Base-by-base conservation (phyloP, 2,329 filamentous ascomycete species). In the Tolypocladium tundrense region DNA sequence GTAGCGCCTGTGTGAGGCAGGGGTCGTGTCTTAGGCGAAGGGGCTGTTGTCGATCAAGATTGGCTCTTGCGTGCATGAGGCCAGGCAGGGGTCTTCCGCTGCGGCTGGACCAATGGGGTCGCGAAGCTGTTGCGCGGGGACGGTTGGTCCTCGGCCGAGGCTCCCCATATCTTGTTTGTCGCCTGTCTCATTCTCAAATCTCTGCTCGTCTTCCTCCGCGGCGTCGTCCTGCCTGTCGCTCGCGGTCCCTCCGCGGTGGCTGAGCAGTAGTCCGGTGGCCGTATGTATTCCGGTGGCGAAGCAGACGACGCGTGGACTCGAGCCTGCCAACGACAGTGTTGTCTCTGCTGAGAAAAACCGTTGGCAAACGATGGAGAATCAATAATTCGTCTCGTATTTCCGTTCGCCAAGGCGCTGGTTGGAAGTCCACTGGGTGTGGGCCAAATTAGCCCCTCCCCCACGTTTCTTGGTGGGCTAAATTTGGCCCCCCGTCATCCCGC, bases 11-110 rank as follows among this genome's bases (percentile, higher is more conserved):
- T 65, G 64, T 62, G 63, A 57, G 57, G 55, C 68, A 68, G 60
- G 70, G 68, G 57, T 63, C 43, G 54, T 52, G 53, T 56, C 59
- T 60, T 65, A 60, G 54, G 56, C 58, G 58, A 60, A 35, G 59
- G 57, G 63, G 72, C 68, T 61, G 69, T 64, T 67, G 60, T 64
- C 66, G 67, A 69, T 69, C 68, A 66, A 71, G 73, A 76, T 76
- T 76, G 74, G 74, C 67, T 71, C 64, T 59, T 63, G 70, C 64
- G 65, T 64, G 65, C 69, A 69, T 62, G 64, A 66, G 61, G 57
- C 60, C 65, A 65, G 60, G 58, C 64, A 66, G 60, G 63, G 64
- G 37, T 41, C 24, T 21, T 16, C 27, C 52, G 35, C 9, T 24
- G 27, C n/a, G 21, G n/a, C 42, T 31, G 27, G 53, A 6, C 60